Evolutionary conservation across 495 filamentous ascomycete genomes (phyloP).

Genomic region (Xylaria flabelliformis): DNA sequence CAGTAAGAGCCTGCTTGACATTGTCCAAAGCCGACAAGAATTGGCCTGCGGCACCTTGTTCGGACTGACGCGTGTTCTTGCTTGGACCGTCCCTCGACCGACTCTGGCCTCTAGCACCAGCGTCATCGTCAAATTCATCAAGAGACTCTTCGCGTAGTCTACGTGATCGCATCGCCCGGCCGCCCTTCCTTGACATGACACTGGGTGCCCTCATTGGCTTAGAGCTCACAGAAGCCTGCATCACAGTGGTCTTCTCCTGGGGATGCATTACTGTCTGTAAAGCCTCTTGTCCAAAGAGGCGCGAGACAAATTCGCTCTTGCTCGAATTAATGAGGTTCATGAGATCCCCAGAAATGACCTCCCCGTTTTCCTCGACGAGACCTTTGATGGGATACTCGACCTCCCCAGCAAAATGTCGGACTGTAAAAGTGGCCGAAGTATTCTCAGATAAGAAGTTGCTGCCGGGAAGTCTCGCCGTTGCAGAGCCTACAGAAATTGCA

Average conservation of each 20-base stretch:
- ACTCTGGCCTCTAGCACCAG: conserved; percentile 35
- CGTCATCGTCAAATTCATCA: conserved; percentile 57
- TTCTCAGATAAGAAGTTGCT: conserved; percentile 85
- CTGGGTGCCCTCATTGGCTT: conserved; percentile 91
- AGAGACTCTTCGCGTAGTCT: conserved; percentile 59
- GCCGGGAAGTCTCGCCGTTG: conserved; percentile 72
- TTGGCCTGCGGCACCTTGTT: conserved; percentile 89
- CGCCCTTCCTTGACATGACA: conserved; percentile 76
- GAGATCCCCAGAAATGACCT: conserved; percentile 92
- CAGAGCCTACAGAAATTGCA: conserved; percentile 76
- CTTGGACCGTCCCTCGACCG: conserved; percentile 36
- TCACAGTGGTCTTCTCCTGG: conserved; percentile 85
- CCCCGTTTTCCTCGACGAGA: conserved; percentile 91
- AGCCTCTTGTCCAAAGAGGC: conserved; percentile 92
- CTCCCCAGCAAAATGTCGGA: conserved; percentile 95
- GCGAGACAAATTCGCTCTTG: conserved; percentile 83
- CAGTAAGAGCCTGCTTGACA: conserved; percentile 81
- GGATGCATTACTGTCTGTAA: conserved; percentile 90
- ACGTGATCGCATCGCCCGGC: conserved; percentile 42
- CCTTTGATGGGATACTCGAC: conserved; percentile 91
- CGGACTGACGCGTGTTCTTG: conserved; percentile 50
- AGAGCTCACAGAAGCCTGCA: conserved; percentile 95
- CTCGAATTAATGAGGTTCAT: conserved; percentile 93
- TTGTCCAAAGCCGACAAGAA: conserved; percentile 90
- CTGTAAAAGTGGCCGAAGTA: conserved; percentile 77